Evolutionary conservation across 805 yeast species (phyloP).

Genomic region (Candida pseudoglaebosa): DNA sequence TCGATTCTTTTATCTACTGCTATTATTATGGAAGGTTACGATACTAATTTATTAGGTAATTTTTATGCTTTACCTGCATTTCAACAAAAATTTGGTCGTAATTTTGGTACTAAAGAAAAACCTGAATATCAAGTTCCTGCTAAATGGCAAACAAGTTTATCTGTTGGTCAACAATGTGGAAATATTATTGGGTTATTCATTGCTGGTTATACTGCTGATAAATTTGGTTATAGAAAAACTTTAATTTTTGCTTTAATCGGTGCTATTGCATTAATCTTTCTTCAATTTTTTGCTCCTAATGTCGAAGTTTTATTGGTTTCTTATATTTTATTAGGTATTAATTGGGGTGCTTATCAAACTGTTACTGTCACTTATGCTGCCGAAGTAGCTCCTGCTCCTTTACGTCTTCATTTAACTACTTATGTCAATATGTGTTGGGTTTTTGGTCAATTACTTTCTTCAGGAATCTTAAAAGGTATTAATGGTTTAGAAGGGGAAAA

Average conservation of each 20-base stretch:
- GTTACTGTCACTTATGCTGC: conserved; percentile 52
- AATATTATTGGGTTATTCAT: conserved; percentile 44
- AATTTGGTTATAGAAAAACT: conserved; percentile 43
- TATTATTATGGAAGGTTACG: conserved; percentile 40
- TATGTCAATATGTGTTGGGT: conserved; percentile 52
- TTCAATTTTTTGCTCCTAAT: conserved; percentile 44
- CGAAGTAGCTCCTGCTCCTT: conserved; percentile 51
- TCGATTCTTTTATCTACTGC: conserved; percentile 33
- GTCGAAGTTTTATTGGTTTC: conserved; percentile 38
- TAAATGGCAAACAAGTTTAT: conserved; percentile 33
- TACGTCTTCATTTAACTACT: conserved; percentile 48
- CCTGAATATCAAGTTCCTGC: conserved; percentile 30
- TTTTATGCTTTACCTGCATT: conserved; percentile 36
- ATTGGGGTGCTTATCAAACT: conserved; percentile 56
- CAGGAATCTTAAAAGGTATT: conserved; percentile 46
- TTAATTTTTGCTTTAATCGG: conserved; percentile 25
- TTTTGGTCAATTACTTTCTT: conserved; percentile 52
- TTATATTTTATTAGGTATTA: conserved; percentile 42
- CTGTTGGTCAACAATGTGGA: conserved; percentile 35
- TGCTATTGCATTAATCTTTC: conserved; percentile 39
- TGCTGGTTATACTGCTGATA: conserved; percentile 43
- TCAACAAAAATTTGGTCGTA: conserved; percentile 25
- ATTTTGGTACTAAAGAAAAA: conserved; percentile 11
- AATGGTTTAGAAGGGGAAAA: conserved; percentile 20
- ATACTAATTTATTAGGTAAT: conserved; percentile 28